Percentiles rank a stretch among this genome's conserved stretches.
These are phyloP conservation scores for Ophiostoma triangulosporum DNA, from an alignment of 2,329 filamentous ascomycete species.

Conservation along the genomic window DNA sequence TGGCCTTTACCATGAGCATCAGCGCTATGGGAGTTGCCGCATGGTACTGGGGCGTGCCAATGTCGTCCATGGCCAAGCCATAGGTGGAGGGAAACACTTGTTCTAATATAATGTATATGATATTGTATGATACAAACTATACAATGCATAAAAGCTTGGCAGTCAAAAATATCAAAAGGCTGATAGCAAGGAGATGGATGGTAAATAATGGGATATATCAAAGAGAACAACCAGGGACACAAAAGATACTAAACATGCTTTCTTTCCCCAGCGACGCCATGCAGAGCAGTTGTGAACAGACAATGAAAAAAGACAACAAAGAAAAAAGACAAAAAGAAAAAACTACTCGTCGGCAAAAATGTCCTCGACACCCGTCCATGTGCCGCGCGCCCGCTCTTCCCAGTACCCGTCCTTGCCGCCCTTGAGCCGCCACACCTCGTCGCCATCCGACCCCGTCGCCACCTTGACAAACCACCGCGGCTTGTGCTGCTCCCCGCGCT, in stretches of 20 bases:
- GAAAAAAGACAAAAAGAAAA: not conserved
- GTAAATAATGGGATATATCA: not conserved
- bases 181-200: not conserved
- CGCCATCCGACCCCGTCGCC: slow-evolving; percentile 41
- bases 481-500: slow-evolving; percentile 54
- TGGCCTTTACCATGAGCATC: slow-evolving; percentile 72
- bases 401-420: slow-evolving; percentile 81
- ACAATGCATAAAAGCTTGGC: not conserved
- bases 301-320: not conserved
- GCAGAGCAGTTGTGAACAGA: not conserved
- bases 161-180: not conserved
- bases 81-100: not conserved
- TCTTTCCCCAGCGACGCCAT: not conserved
- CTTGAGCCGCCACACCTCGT: slow-evolving; percentile 65
- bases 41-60: slow-evolving; percentile 46
- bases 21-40: slow-evolving; percentile 56
- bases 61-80: slow-evolving; percentile 27
- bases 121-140: too few species aligned
- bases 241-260: not conserved
- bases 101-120: not conserved
- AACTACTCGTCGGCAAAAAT: slow-evolving; percentile 26
- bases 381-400: slow-evolving; percentile 62
- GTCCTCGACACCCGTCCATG: slow-evolving; percentile 46
- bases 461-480: slow-evolving; percentile 78
- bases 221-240: not conserved